phyloP scores from a whole-genome alignment of 2,329 filamentous ascomycete genomes.

The Didymosphaeria variabile region DNA sequence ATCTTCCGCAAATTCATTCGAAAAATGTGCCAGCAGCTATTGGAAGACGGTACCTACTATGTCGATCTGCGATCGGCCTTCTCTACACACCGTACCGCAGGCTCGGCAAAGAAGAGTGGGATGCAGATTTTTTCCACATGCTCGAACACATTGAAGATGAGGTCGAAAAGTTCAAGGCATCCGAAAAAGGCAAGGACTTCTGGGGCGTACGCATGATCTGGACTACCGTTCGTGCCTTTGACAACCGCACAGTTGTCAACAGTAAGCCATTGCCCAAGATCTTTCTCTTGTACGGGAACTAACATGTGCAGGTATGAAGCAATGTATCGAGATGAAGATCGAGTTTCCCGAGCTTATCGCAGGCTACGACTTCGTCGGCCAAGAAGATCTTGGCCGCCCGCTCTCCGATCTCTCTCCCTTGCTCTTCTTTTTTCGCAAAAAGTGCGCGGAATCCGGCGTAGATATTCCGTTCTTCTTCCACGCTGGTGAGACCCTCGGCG shows the following conservation, averaged over 20 bases:
- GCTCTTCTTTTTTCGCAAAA: slow-evolving; percentile 92
- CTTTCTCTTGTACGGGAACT: neutral
- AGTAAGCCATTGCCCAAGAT: slow-evolving; percentile 50
- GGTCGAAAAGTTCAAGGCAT: slow-evolving; percentile 75
- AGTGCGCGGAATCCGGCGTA: slow-evolving; percentile 78
- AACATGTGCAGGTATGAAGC: slow-evolving; percentile 71
- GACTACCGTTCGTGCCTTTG: slow-evolving; percentile 74
- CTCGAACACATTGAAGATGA: slow-evolving; percentile 81
- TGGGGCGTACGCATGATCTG: slow-evolving; percentile 89
- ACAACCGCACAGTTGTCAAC: slow-evolving; percentile 73
- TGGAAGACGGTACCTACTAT: slow-evolving; percentile 85
- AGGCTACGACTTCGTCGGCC: slow-evolving; percentile 89
- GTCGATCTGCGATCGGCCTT: slow-evolving; percentile 84
- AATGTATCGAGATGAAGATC: slow-evolving; percentile 84
- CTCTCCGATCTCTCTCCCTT: slow-evolving; percentile 81
- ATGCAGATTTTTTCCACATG: slow-evolving; percentile 73
- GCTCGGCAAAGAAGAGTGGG: slow-evolving; percentile 70
- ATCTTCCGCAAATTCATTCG: slow-evolving; percentile 82
- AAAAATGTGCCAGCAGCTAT: slow-evolving; percentile 73
- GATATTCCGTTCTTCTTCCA: slow-evolving; percentile 96
- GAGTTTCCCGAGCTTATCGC: slow-evolving; percentile 80
- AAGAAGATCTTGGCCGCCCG: slow-evolving; percentile 81
- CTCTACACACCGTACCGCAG: slow-evolving; percentile 73
- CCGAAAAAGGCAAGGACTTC: slow-evolving; percentile 76
- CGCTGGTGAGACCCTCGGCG: slow-evolving; percentile 85